Conservation (phyloP, 2,329 filamentous ascomycete species). For the Alternaria angustiovoidea region DNA sequence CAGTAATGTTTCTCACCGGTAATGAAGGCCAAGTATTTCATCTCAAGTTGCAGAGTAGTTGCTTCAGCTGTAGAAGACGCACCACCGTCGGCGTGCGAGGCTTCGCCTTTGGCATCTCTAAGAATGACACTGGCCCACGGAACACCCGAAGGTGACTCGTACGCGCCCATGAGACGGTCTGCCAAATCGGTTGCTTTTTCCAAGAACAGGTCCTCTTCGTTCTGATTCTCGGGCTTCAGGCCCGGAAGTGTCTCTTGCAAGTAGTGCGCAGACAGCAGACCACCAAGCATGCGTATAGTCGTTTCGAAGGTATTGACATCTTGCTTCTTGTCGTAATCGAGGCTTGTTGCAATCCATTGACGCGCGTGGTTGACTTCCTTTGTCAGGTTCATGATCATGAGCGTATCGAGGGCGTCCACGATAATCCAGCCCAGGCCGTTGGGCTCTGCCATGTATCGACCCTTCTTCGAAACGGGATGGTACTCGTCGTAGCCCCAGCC, state of each 20-base stretch:
- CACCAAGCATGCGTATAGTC: conserved; percentile 96
- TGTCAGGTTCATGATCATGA: conserved; percentile 98
- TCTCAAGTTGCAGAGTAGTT: conserved; percentile 89
- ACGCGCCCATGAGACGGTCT: conserved; percentile 85
- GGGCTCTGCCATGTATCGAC: conserved; percentile 79
- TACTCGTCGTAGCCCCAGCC: conserved; percentile 95
- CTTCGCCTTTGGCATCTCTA: conserved; percentile 75
- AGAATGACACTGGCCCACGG: conserved; percentile 92
- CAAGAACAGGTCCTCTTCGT: conserved; percentile 90
- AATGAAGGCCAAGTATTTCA: conserved; percentile 95
- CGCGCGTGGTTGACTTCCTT: conserved; percentile 82
- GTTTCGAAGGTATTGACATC: conserved; percentile 98
- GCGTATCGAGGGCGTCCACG: conserved; percentile 91
- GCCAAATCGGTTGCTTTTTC: conserved; percentile 95
- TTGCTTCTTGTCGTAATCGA: conserved; percentile 90
- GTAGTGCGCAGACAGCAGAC: conserved; percentile 91
- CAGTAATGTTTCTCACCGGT: conserved; percentile 94
- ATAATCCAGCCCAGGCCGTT: conserved; percentile 98
- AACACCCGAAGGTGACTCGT: conserved; percentile 84
- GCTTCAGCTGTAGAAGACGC: conserved; percentile 95
- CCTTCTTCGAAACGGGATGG: conserved; percentile 80
- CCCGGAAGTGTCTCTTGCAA: conserved; percentile 83
- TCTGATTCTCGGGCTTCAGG: conserved; percentile 75
- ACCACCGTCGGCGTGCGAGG: conserved; percentile 83
- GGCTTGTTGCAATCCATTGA: conserved; percentile 82